phyloP scores from a whole-genome alignment of 106 monocot species.

The Dactylorhiza incarnata region DNA sequence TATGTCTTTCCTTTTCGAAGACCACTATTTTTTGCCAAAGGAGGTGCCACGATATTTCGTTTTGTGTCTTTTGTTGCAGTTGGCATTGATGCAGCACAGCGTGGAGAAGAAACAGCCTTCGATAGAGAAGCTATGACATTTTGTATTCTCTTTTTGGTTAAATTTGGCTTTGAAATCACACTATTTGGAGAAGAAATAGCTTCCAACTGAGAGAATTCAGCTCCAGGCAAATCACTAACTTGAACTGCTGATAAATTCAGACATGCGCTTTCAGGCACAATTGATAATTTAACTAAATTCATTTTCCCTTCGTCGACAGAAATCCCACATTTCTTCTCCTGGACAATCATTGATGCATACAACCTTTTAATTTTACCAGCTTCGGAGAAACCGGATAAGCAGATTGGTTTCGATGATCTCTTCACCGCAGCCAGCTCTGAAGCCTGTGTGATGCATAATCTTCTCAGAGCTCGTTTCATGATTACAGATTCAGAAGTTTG shows the following conservation, averaged over 20 bases:
- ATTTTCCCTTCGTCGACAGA: conserved; percentile 21
- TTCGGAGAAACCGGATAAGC: conserved; percentile 40
- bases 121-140: conserved; percentile 8
- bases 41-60: not conserved
- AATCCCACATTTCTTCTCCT: conserved; percentile 22
- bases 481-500: conserved; percentile 52
- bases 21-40: not conserved
- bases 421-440: conserved; percentile 94
- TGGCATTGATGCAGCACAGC: not conserved
- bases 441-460: conserved; percentile 76
- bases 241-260: conserved; percentile 8
- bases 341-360: conserved; percentile 62
- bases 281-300: conserved; percentile 33
- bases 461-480: conserved; percentile 77
- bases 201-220: conserved; percentile 14
- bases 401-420: conserved; percentile 43
- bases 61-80: not conserved
- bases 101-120: not conserved
- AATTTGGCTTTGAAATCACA: conserved; percentile 8
- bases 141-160: conserved; percentile 15
- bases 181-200: conserved; percentile 13
- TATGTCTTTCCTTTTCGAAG: not conserved
- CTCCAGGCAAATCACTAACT: conserved; percentile 5
- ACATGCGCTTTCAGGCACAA: conserved; percentile 29
- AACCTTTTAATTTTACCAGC: conserved; percentile 58